phyloP scores from a whole-genome alignment of 306 rosid genomes.

The Quercus suber region DNA sequence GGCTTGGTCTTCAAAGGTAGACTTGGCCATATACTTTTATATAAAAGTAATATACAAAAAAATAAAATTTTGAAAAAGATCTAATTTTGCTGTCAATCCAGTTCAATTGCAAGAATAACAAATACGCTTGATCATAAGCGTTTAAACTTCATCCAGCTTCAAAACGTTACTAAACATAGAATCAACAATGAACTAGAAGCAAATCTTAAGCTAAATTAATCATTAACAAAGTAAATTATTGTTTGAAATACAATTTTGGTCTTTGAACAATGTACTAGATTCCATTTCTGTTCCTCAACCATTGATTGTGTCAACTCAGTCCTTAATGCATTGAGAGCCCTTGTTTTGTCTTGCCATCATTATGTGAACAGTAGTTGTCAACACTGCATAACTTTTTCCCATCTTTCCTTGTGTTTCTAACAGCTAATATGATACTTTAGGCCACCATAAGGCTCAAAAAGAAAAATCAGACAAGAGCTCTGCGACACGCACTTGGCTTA shows the following conservation, averaged over 20 bases:
- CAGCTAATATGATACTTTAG: neutral
- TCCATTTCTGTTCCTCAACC: neutral
- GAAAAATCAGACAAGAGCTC: neutral
- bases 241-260: neutral
- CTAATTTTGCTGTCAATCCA: neutral
- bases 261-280: neutral
- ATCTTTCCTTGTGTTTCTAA: too few species aligned
- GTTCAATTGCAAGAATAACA: neutral
- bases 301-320: neutral
- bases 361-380: too few species aligned
- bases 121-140: neutral
- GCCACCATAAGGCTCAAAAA: neutral
- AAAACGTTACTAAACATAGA: neutral
- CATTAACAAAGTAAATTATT: neutral
- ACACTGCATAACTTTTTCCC: too few species aligned
- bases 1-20: neutral
- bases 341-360: neutral
- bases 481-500: neutral
- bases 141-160: neutral
- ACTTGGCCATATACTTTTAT: neutral
- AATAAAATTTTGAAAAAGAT: neutral
- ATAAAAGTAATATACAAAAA: neutral
- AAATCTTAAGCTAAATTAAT: neutral
- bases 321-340: neutral
- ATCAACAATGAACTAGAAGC: neutral